Evolutionary conservation across 2,329 filamentous ascomycete species (phyloP).

Genomic region (Colletotrichum eremochloae): DNA sequence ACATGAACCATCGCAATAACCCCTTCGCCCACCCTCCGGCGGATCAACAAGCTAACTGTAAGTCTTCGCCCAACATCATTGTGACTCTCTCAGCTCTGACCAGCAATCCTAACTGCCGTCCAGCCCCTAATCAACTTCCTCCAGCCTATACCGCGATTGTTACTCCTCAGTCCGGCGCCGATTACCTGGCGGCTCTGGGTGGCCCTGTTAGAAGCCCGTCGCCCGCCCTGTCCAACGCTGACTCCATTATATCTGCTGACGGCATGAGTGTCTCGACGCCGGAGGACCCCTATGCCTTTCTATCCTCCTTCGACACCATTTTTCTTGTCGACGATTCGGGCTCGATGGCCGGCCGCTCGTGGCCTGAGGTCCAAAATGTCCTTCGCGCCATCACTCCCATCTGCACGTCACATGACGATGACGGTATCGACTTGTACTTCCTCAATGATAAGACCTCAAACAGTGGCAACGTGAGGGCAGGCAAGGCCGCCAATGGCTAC

Average conservation of each 20-base stretch:
- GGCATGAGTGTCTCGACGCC: constrained; percentile 52
- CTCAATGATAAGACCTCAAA: constrained; percentile 74
- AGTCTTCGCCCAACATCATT: constrained; percentile 26
- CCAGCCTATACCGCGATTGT: constrained; percentile 51
- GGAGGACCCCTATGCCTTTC: constrained; percentile 82
- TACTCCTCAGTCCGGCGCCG: constrained; percentile 13
- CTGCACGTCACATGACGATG: constrained; percentile 81
- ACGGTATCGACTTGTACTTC: constrained; percentile 94
- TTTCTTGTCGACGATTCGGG: constrained; percentile 94
- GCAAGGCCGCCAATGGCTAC: constrained; percentile 67
- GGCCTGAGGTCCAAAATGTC: constrained; percentile 80
- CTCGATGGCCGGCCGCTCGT: constrained; percentile 83
- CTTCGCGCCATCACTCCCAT: constrained; percentile 83
- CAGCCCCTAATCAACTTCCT: constrained; percentile 49
- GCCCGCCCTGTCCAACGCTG: constrained; percentile 44
- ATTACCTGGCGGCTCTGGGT: constrained; percentile 29
- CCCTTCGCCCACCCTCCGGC: constrained; percentile 41
- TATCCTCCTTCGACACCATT: constrained; percentile 84
- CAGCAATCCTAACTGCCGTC: constrained; percentile 4
- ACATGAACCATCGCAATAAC: constrained; percentile 40
- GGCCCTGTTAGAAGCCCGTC: constrained; percentile 34
- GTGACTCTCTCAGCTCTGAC: neutral
- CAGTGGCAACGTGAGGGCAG: constrained; percentile 47
- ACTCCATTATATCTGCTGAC: constrained; percentile 37
- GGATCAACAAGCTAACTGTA: constrained; percentile 39